phyloP scores from a whole-genome alignment of 306 rosid genomes.

The Quercus suber region DNA sequence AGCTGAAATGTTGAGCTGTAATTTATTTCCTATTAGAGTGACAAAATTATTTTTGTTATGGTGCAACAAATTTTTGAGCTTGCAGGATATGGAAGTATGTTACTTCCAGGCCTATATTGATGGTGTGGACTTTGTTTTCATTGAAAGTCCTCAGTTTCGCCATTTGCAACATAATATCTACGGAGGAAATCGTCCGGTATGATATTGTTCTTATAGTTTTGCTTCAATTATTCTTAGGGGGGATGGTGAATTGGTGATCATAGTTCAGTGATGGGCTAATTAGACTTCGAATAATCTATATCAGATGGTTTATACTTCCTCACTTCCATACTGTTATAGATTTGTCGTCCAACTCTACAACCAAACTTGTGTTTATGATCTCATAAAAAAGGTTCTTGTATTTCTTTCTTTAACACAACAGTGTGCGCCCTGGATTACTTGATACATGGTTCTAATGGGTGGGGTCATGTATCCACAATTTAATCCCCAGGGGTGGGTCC shows the following conservation, averaged over 20 bases:
- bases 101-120: constrained; percentile 76
- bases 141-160: constrained; percentile 56
- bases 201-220: constrained; percentile 23
- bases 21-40: constrained; percentile 16
- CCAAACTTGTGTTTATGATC: neutral
- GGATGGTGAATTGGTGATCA: neutral
- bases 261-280: neutral
- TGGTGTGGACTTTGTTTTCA: constrained; percentile 87
- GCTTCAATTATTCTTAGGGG: neutral
- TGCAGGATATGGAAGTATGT: constrained; percentile 76
- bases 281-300: neutral
- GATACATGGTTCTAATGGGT: too few species aligned
- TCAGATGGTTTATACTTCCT: neutral
- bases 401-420: neutral
- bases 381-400: neutral
- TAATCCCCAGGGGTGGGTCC: too few species aligned
- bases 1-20: constrained; percentile 12
- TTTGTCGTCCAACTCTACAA: neutral
- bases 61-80: constrained; percentile 23
- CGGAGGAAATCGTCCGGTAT: constrained; percentile 77
- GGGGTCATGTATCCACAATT: too few species aligned
- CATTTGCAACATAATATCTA: constrained; percentile 58
- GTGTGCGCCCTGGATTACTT: too few species aligned
- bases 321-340: neutral
- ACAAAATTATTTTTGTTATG: constrained; percentile 2